Conservation (phyloP, 306 rosid species). For the Elaeagnus macrophylla region DNA sequence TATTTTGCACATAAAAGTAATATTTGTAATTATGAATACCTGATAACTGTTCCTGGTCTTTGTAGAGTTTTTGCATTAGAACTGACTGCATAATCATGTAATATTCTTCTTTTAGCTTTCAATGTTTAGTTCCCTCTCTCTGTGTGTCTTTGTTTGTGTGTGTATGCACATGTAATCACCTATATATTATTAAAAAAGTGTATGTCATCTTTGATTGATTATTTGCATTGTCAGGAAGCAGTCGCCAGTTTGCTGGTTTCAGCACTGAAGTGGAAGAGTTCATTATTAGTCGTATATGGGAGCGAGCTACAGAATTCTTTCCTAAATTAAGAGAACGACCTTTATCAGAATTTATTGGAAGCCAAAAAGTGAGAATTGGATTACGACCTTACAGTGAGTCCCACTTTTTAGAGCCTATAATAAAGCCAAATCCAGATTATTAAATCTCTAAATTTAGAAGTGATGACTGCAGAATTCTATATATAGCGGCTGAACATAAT, state of each 20-base stretch:
- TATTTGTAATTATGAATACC: no score
- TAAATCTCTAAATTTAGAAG: slow-evolving; percentile 7
- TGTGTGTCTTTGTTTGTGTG: no score
- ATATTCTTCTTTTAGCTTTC: no score
- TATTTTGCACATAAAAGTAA: no score
- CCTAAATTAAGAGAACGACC: slow-evolving; percentile 49
- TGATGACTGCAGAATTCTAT: not conserved
- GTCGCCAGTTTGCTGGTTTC: slow-evolving; percentile 84
- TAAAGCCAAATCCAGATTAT: slow-evolving; percentile 8
- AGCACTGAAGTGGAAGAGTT: slow-evolving; percentile 56
- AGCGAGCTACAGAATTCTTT: slow-evolving; percentile 63
- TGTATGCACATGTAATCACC: no score
- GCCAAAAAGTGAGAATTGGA: slow-evolving; percentile 72
- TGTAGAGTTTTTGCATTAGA: no score
- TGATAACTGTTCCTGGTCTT: no score
- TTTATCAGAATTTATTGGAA: slow-evolving; percentile 43
- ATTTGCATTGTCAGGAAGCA: slow-evolving; percentile 55
- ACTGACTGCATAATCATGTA: no score
- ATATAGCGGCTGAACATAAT: slow-evolving; percentile 1
- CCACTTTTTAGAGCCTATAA: slow-evolving; percentile 13
- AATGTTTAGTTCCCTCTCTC: no score
- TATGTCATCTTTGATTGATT: not conserved
- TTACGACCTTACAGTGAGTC: slow-evolving; percentile 82
- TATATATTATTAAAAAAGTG: not conserved
- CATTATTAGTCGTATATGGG: slow-evolving; percentile 59